Conservation (phyloP, 768 basidiomycete species). For the Macrolepiota fuliginosa region DNA sequence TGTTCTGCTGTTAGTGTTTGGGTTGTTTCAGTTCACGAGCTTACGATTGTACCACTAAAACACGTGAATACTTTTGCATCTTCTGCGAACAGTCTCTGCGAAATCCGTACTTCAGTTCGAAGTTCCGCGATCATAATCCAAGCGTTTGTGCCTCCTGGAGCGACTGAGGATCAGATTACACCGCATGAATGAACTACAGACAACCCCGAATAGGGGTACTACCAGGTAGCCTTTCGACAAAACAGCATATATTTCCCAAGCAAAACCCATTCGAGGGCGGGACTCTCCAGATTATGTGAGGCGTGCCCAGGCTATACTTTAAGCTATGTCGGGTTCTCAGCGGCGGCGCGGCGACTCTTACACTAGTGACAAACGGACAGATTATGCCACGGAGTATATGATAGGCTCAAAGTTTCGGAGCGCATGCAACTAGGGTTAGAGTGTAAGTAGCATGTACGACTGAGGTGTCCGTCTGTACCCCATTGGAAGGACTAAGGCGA, state of each 20-base stretch:
- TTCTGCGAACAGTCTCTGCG: background rate
- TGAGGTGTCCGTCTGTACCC: background rate
- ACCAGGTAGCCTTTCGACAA: background rate
- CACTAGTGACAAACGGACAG: slow-evolving; percentile 7
- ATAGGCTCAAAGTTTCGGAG: slow-evolving; percentile 6
- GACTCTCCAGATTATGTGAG: background rate
- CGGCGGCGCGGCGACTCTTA: background rate
- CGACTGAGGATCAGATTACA: background rate
- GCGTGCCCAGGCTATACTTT: background rate
- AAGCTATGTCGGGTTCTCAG: background rate
- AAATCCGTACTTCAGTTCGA: background rate
- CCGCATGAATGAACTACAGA: background rate
- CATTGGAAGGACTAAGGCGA: background rate
- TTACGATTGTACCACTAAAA: background rate
- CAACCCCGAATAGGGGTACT: background rate
- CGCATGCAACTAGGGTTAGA: background rate
- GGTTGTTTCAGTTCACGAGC: background rate
- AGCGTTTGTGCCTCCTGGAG: background rate
- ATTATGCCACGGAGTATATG: slow-evolving; percentile 4
- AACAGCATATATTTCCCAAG: background rate
- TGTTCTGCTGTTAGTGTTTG: background rate
- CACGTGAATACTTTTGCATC: background rate
- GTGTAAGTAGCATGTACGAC: background rate
- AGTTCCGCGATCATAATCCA: background rate
- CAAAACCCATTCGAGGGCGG: background rate